Percentiles rank a stretch among this genome's conserved stretches.
Conservation (phyloP, 768 basidiomycete species). For the Lactifluus subvellereus region DNA sequence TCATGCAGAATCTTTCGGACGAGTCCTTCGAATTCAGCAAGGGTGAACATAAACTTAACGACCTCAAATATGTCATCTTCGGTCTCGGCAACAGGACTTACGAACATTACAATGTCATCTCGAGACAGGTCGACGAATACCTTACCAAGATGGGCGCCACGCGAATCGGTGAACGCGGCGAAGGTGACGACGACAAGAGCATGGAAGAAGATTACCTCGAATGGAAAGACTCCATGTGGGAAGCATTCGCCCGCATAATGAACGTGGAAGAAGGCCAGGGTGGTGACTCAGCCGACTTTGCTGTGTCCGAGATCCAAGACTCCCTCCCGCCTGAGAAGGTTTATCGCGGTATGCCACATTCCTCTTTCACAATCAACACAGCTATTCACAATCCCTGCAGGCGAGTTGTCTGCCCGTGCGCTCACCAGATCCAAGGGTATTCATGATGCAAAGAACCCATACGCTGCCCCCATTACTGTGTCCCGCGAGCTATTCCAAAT, state of each 20-base stretch:
- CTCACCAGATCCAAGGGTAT: slow-evolving; percentile 91
- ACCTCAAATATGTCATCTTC: slow-evolving; percentile 93
- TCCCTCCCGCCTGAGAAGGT: slow-evolving; percentile 76
- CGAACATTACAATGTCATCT: slow-evolving; percentile 93
- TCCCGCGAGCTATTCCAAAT: slow-evolving; percentile 80
- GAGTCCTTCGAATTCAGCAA: slow-evolving; percentile 82
- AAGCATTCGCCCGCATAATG: slow-evolving; percentile 74
- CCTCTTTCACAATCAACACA: not conserved
- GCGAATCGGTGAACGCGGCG: slow-evolving; percentile 84
- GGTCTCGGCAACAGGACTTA: slow-evolving; percentile 91
- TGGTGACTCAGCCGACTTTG: slow-evolving; percentile 91
- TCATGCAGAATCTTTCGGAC: slow-evolving; percentile 89
- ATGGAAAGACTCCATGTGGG: slow-evolving; percentile 99
- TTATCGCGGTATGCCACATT: slow-evolving; percentile 64
- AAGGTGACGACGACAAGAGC: slow-evolving; percentile 98
- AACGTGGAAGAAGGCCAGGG: slow-evolving; percentile 94
- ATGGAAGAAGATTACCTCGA: slow-evolving; percentile 99
- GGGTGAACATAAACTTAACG: slow-evolving; percentile 66
- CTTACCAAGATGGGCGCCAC: slow-evolving; percentile 75
- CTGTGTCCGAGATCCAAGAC: slow-evolving; percentile 73
- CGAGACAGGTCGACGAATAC: slow-evolving; percentile 66
- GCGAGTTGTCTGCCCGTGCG: slow-evolving; percentile 93
- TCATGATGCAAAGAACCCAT: slow-evolving; percentile 98
- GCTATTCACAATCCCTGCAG: slow-evolving; percentile 35
- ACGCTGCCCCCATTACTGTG: slow-evolving; percentile 70